Conservation (phyloP, 2,329 filamentous ascomycete genomes). For the Penicillium sp. region DNA sequence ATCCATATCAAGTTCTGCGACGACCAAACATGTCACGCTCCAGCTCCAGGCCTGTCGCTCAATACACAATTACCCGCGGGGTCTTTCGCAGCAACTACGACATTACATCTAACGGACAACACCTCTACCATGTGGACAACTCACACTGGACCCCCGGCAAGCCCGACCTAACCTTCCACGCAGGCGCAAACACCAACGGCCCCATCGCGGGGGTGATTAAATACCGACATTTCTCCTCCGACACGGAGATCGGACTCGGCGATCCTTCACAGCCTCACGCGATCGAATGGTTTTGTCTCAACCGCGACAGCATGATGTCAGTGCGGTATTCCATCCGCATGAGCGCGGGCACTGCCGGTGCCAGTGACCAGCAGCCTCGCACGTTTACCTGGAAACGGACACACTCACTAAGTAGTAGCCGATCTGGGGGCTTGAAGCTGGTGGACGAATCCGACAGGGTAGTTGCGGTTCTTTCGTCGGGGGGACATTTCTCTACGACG, state of each 20-base stretch:
- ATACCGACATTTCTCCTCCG: constrained; percentile 35
- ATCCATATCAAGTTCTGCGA: not conserved
- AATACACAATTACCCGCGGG: constrained; percentile 30
- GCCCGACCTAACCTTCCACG: constrained; percentile 38
- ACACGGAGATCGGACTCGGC: constrained; percentile 36
- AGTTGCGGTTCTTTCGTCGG: constrained; percentile 33
- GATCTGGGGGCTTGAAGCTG: constrained; percentile 37
- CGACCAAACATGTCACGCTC: not conserved
- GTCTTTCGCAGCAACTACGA: constrained; percentile 26
- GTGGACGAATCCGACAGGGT: constrained; percentile 32
- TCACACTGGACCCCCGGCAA: constrained; percentile 33
- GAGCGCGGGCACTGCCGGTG: constrained; percentile 8
- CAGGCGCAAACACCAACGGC: constrained; percentile 25
- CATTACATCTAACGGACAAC: constrained; percentile 21
- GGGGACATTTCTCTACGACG: constrained; percentile 28
- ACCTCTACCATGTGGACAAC: constrained; percentile 30
- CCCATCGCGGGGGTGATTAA: constrained; percentile 34
- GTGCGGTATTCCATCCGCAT: constrained; percentile 34
- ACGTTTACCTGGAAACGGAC: constrained; percentile 39
- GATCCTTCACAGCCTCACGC: constrained; percentile 25
- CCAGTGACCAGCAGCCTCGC: constrained; percentile 9
- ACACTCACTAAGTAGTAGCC: constrained; percentile 25
- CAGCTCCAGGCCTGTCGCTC: not conserved
- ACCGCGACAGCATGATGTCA: constrained; percentile 25
- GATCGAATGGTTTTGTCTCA: constrained; percentile 35